Evolutionary conservation across 257 asterid genomes (phyloP), one percentile per base, ranked within the genome.

Genomic region (Verbena officinalis): DNA sequence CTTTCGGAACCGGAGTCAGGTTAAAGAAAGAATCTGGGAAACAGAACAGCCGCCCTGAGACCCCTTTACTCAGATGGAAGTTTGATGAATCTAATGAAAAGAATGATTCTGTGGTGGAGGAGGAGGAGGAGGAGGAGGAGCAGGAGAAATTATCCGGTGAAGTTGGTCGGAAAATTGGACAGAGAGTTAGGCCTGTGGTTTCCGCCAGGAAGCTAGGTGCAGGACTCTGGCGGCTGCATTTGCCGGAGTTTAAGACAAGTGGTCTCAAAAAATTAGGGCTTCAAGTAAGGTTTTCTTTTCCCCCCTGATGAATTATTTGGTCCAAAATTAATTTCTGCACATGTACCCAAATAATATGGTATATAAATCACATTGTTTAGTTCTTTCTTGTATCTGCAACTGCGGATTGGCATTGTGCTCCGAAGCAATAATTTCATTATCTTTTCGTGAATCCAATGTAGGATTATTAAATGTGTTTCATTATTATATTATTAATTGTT

Each of bases 191-290:
- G 75, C 34, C 65, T 2, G 71, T 39, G 31, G 80, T 78, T 17
- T 78, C 89, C 4, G 76, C 84, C 33, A 83, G 93, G 82, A 83
- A 80, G 69, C 87, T 85, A 38, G 89, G 77, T 22, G 83, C 81
- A 19, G 78, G 82, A 11, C 64, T 85, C 36, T 85, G 93, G 93
- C 65, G 87, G 65, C 67, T 83, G 75, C 77, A 67, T 4, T 62
- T 70, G 77, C 68, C 78, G 66, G 85, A 83, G 68, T 62, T 71
- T 30, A 75, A 68, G 56, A 22, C 22, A 15, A 54, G 56, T 54
- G 80, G 44, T 46, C 77, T 59, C 59, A 70, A 77, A 19, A 74
- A 51, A 23, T 53, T 69, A 71, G 80, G 77, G 67, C 59, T 76
- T 70, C 73, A 84, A 83, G 87, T 79, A 52, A 40, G 4, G 5